Conservation (phyloP, 352 stramenopile species). For the Globisporangium abappressorium region DNA sequence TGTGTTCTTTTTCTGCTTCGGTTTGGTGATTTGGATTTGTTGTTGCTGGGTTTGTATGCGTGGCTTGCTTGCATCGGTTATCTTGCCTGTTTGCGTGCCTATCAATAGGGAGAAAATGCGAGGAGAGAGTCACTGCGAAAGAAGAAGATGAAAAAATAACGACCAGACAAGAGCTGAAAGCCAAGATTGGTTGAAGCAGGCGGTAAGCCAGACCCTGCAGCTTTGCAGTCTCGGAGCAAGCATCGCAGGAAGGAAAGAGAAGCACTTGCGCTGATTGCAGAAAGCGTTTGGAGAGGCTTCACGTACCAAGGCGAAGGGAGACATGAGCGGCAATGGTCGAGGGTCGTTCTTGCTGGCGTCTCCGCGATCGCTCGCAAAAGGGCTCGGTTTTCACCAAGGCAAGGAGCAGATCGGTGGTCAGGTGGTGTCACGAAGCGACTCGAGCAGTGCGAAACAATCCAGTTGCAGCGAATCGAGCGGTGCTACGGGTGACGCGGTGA, state of each 20-base stretch:
- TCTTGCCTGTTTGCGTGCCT: background rate
- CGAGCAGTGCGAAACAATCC: background rate
- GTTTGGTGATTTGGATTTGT: background rate
- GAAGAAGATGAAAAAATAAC: background rate
- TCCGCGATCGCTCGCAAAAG: conserved; percentile 16
- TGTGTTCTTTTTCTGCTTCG: background rate
- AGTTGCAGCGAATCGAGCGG: background rate
- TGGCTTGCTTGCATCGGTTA: background rate
- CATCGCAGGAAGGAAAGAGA: background rate
- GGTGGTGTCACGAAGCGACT: conserved; percentile 1
- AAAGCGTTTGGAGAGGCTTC: background rate
- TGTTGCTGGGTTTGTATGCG: background rate
- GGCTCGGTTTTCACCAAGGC: conserved; percentile 10
- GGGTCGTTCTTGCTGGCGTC: conserved; percentile 21
- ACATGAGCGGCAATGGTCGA: conserved; percentile 8
- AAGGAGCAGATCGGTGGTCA: conserved; percentile 18
- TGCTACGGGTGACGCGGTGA: background rate
- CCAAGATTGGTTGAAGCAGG: background rate
- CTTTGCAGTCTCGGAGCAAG: background rate
- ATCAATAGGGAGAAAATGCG: conserved; percentile 6
- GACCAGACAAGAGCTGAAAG: conserved; percentile 2
- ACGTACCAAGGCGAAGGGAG: background rate
- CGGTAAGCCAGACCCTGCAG: background rate
- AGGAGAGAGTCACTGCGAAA: background rate
- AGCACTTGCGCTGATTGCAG: background rate